Percentiles rank a stretch among this genome's conserved stretches.
Conservation (phyloP, 179 eudicot species). For the Silene vulgaris region DNA sequence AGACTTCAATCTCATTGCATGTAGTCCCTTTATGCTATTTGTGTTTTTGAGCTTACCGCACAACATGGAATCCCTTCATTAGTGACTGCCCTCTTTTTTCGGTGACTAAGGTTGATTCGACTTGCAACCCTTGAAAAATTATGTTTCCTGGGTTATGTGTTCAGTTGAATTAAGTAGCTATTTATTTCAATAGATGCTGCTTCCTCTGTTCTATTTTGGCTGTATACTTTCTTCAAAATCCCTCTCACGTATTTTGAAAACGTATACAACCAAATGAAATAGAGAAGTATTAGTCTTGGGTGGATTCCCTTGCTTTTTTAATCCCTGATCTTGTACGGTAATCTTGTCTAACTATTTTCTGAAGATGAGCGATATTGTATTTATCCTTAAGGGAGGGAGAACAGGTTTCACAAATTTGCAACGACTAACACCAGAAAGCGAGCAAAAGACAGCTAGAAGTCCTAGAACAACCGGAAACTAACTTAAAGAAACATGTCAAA, state of each 20-base stretch:
- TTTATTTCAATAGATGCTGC: neutral
- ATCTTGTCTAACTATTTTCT: neutral
- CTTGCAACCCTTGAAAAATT: neutral
- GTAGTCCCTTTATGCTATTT: neutral
- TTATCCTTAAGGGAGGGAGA: neutral
- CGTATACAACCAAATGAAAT: no score
- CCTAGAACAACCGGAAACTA: neutral
- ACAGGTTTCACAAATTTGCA: neutral
- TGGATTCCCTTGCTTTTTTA: neutral
- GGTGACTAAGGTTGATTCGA: neutral
- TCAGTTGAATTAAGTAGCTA: neutral
- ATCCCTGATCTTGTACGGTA: neutral
- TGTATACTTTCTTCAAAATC: no score
- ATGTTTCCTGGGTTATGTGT: neutral
- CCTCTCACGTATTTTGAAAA: no score
- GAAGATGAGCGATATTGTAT: neutral
- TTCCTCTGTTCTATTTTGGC: no score
- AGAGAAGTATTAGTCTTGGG: neutral
- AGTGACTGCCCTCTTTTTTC: neutral
- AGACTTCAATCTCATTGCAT: neutral
- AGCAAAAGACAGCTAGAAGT: neutral
- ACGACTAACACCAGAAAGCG: neutral
- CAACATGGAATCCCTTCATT: neutral
- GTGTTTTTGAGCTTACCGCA: neutral
- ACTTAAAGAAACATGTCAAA: neutral